phyloP scores from a whole-genome alignment of 192 early-diverging fungal species.

The Spinellus fusiger region DNA sequence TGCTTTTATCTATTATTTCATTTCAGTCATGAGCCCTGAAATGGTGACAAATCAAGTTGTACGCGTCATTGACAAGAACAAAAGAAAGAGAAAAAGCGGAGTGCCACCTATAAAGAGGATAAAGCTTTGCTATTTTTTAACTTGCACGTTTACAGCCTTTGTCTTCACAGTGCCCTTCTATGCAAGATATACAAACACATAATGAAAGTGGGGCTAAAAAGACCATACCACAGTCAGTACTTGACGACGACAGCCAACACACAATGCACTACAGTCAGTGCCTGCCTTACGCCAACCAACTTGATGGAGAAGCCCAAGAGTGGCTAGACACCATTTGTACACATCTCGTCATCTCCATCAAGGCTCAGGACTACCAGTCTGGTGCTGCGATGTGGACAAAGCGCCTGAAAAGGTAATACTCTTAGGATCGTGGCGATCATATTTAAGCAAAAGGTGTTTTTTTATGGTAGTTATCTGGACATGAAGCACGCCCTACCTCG shows the following conservation, averaged over 20 bases:
- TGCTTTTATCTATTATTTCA: too few relatives aligned
- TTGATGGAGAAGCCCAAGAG: constrained; percentile 34
- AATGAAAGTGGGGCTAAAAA: neutral
- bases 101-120: neutral
- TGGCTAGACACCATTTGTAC: constrained; percentile 44
- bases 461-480: constrained; percentile 59
- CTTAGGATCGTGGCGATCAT: neutral
- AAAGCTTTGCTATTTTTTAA: neutral
- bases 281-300: constrained; percentile 30
- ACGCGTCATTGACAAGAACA: neutral
- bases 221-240: constrained; percentile 20
- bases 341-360: constrained; percentile 35
- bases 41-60: neutral
- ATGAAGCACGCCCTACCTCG: constrained; percentile 55
- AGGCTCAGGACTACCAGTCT: constrained; percentile 50
- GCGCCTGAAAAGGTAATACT: constrained; percentile 47
- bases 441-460: neutral
- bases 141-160: neutral
- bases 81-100: neutral
- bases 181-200: neutral
- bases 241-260: constrained; percentile 29
- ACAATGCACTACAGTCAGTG: constrained; percentile 30
- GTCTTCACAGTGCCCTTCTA: neutral
- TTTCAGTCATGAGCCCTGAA: neutral
- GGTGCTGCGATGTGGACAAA: constrained; percentile 54